Conservation (phyloP, 2,329 filamentous ascomycete genomes). For the Verticillium nubilum region DNA sequence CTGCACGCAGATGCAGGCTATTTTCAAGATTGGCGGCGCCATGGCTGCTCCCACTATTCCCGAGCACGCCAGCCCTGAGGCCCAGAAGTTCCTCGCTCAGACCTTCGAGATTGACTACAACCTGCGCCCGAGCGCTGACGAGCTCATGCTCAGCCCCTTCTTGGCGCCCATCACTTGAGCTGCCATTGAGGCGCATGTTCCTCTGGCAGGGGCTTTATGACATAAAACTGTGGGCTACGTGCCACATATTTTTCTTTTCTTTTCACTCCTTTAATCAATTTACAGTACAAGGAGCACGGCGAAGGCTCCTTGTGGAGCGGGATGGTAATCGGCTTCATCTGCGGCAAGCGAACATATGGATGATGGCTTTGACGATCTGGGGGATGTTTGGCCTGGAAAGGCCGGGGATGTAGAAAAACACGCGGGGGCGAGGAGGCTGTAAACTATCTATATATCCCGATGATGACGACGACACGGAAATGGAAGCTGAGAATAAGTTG, state of each 20-base stretch:
- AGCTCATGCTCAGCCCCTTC: slow-evolving; percentile 80
- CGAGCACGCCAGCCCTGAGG: slow-evolving; percentile 78
- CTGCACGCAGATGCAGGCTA: slow-evolving; percentile 93
- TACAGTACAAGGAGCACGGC: neutral
- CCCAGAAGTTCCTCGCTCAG: slow-evolving; percentile 73
- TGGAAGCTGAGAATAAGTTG: neutral
- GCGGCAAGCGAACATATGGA: neutral
- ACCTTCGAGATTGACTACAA: slow-evolving; percentile 97
- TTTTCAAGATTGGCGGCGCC: slow-evolving; percentile 94
- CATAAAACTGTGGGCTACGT: neutral
- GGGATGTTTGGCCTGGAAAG: neutral
- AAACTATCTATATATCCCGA: neutral
- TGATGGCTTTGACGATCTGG: neutral
- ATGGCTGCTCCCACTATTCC: slow-evolving; percentile 86
- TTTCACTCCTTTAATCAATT: neutral
- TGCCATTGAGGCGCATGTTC: neutral
- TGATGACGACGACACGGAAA: neutral
- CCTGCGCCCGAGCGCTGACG: slow-evolving; percentile 84
- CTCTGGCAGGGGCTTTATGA: neutral
- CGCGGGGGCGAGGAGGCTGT: neutral
- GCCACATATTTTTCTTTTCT: neutral
- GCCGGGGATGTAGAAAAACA: neutral
- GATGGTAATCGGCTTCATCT: neutral
- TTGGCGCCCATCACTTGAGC: slow-evolving; percentile 62
- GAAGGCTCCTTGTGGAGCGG: neutral